phyloP scores from a whole-genome alignment of 306 rosid genomes.

The Comarum palustre region DNA sequence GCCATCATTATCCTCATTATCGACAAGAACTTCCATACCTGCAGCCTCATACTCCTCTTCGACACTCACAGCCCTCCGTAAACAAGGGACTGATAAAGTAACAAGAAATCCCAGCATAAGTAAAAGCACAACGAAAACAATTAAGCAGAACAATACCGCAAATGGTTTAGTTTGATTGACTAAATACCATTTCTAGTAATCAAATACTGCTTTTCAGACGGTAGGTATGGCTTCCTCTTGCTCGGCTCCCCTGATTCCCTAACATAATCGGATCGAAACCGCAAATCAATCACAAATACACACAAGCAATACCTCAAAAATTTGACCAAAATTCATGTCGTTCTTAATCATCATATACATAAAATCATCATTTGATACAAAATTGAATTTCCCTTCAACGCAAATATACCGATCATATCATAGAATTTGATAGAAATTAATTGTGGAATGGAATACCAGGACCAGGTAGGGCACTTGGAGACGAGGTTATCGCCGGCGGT shows the following conservation, averaged over 20 bases:
- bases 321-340: neutral
- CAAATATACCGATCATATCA: neutral
- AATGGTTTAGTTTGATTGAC: neutral
- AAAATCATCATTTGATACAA: too few relatives aligned
- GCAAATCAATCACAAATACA: neutral
- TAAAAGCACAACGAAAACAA: neutral
- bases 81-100: conserved; percentile 72
- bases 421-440: neutral
- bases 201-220: conserved; percentile 78
- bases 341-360: neutral
- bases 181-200: conserved; percentile 81
- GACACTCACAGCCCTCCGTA: conserved; percentile 80
- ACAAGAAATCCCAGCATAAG: neutral
- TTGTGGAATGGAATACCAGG: conserved; percentile 48
- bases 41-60: conserved; percentile 99
- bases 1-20: conserved; percentile 88
- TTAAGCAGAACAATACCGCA: neutral
- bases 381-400: too few relatives aligned
- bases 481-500: conserved; percentile 94
- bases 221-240: conserved; percentile 88
- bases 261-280: conserved; percentile 10
- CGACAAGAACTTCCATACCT: conserved; percentile 88
- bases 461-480: conserved; percentile 99
- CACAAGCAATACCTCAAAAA: neutral
- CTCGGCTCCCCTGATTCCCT: conserved; percentile 95